Conservation (phyloP, 2,329 filamentous ascomycete species). For the Truncatella angustata region DNA sequence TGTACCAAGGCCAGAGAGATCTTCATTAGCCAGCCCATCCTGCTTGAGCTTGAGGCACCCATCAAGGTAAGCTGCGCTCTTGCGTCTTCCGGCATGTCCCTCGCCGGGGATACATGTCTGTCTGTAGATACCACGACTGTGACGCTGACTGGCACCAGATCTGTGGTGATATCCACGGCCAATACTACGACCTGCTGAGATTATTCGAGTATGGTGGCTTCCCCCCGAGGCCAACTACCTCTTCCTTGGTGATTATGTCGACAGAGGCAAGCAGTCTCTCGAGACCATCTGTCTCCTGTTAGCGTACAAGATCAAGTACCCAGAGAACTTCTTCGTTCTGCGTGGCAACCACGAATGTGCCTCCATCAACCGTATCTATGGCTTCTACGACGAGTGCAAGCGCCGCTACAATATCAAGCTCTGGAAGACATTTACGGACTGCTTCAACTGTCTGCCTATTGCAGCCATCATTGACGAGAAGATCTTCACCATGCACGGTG, state of each 20-base stretch:
- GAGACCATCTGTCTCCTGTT: conserved; percentile 97
- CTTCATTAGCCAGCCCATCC: conserved; percentile 98
- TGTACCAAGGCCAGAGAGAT: conserved; percentile 99
- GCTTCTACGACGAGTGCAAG: conserved; percentile 99
- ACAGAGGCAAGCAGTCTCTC: conserved; percentile 97
- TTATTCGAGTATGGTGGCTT: conserved; percentile 98
- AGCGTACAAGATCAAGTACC: conserved; percentile 99
- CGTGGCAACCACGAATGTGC: conserved; percentile 99
- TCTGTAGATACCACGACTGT: not conserved
- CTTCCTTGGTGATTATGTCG: conserved; percentile 98
- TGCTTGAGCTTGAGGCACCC: conserved; percentile 95
- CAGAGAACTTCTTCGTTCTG: conserved; percentile 98
- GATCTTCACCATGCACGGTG: conserved; percentile 99
- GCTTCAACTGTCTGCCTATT: conserved; percentile 98
- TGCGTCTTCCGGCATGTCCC: conserved; percentile 12
- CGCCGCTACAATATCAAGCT: conserved; percentile 98
- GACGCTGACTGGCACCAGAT: conserved; percentile 59
- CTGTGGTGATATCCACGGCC: conserved; percentile 97
- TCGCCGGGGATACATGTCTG: not conserved
- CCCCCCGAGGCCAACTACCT: conserved; percentile 99
- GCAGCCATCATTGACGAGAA: conserved; percentile 99
- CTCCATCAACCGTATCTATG: conserved; percentile 98
- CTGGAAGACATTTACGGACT: conserved; percentile 99
- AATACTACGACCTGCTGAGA: conserved; percentile 97
- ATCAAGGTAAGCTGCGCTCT: conserved; percentile 75